phyloP scores from a whole-genome alignment of 2,329 filamentous ascomycete species.

The Aspergillus ochraceus region DNA sequence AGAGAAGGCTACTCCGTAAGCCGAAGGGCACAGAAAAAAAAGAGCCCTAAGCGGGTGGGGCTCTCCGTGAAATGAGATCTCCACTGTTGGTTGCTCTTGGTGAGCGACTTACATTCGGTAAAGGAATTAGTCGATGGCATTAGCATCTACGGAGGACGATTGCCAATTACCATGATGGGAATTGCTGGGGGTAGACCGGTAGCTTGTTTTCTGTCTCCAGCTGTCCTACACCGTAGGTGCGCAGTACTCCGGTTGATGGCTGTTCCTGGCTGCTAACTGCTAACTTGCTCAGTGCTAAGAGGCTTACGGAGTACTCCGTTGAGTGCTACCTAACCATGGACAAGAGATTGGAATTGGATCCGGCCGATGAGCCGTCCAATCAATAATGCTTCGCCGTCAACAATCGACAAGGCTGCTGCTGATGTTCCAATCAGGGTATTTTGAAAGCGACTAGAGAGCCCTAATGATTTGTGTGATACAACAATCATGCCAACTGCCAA shows the following conservation, averaged over 20 bases:
- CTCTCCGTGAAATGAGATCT: slow-evolving; percentile 22
- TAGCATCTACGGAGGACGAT: neutral
- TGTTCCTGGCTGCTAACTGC: neutral
- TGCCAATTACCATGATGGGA: neutral
- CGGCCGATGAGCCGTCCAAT: neutral
- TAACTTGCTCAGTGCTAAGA: no score
- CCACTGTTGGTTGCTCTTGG: slow-evolving; percentile 15
- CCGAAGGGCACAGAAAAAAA: slow-evolving; percentile 19
- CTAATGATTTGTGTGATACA: neutral
- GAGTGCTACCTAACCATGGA: neutral
- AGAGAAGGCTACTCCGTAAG: slow-evolving; percentile 9
- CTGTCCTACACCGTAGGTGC: neutral
- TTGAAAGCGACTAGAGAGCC: neutral
- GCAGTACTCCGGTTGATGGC: neutral
- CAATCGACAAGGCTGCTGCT: neutral
- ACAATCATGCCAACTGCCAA: neutral
- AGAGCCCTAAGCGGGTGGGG: slow-evolving; percentile 6
- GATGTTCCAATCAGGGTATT: neutral
- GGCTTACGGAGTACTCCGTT: no score
- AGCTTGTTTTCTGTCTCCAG: neutral
- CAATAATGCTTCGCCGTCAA: neutral
- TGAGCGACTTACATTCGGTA: slow-evolving; percentile 19
- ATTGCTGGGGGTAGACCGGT: neutral
- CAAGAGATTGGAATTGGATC: neutral
- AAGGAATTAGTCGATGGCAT: neutral